Evolutionary conservation across 2,329 filamentous ascomycete genomes (phyloP).

Genomic region (Penicillium aurantiogriseum): DNA sequence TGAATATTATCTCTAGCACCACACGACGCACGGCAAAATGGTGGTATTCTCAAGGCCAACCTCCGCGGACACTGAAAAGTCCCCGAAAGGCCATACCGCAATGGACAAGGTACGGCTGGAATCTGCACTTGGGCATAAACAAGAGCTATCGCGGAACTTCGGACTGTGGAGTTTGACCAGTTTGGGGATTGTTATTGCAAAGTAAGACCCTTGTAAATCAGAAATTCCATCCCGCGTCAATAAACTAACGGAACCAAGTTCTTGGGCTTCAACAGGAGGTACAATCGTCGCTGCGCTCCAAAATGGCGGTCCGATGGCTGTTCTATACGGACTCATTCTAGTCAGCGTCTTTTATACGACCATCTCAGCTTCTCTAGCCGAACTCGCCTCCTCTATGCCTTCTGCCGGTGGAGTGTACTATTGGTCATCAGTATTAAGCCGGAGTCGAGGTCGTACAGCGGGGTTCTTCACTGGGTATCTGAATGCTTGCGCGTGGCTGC

Average conservation of each 20-base stretch:
- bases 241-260: constrained; percentile 39
- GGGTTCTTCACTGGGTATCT: constrained; percentile 42
- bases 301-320: constrained; percentile 60
- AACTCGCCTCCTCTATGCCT: constrained; percentile 57
- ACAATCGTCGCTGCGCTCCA: constrained; percentile 54
- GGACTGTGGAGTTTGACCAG: constrained; percentile 56
- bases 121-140: constrained; percentile 51
- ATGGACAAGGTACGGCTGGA: constrained; percentile 29
- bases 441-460: constrained; percentile 46
- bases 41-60: not conserved
- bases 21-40: constrained; percentile 11
- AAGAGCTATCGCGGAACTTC: constrained; percentile 60
- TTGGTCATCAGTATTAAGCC: constrained; percentile 56
- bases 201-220: constrained; percentile 17
- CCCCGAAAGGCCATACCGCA: constrained; percentile 7
- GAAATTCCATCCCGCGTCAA: not conserved
- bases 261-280: constrained; percentile 61
- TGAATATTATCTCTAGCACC: not conserved
- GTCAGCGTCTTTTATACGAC: constrained; percentile 52
- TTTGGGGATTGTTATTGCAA: constrained; percentile 54
- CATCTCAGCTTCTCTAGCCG: constrained; percentile 55
- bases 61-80: constrained; percentile 4
- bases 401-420: constrained; percentile 57
- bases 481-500: constrained; percentile 34
- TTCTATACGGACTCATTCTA: constrained; percentile 56